A percentile compares a stretch with the other conserved stretches of the same genome.
Conservation (phyloP, 1,139 yeast genomes). For the Yamadazyma sp. region DNA sequence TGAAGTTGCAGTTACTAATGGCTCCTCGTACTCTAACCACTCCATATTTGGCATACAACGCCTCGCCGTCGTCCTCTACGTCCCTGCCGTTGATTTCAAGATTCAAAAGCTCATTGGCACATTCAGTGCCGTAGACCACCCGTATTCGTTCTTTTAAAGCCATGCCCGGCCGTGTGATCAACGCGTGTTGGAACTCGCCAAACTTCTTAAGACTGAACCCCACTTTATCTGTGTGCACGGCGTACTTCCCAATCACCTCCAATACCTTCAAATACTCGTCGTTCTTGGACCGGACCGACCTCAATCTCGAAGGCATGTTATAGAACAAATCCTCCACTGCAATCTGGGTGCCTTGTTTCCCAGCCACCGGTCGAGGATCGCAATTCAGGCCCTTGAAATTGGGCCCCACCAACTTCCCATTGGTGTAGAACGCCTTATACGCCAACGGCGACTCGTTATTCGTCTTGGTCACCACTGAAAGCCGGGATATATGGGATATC, state of each 20-base stretch:
- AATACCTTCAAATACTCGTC: conserved; percentile 78
- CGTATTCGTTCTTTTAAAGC: conserved; percentile 67
- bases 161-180: conserved; percentile 51
- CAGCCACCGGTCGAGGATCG: conserved; percentile 78
- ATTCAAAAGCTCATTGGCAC: conserved; percentile 65
- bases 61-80: conserved; percentile 14
- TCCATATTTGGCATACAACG: conserved; percentile 35
- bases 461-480: conserved; percentile 76
- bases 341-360: conserved; percentile 83
- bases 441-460: conserved; percentile 54
- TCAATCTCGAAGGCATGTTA: conserved; percentile 77
- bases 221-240: conserved; percentile 67
- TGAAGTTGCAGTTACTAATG: conserved; percentile 70
- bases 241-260: conserved; percentile 83
- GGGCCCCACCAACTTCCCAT: conserved; percentile 56
- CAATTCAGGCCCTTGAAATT: conserved; percentile 29
- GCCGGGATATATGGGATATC: conserved; percentile 60
- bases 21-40: conserved; percentile 54
- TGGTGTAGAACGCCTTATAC: conserved; percentile 59
- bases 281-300: conserved; percentile 61
- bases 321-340: conserved; percentile 87
- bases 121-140: conserved; percentile 64
- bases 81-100: conserved; percentile 29
- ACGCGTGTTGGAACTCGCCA: conserved; percentile 63
- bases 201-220: conserved; percentile 79